Percentiles rank a stretch among this genome's conserved stretches.
These are phyloP conservation scores for Sugiyamaella marilandica DNA, from an alignment of 805 yeast species.

Conservation along the genomic window DNA sequence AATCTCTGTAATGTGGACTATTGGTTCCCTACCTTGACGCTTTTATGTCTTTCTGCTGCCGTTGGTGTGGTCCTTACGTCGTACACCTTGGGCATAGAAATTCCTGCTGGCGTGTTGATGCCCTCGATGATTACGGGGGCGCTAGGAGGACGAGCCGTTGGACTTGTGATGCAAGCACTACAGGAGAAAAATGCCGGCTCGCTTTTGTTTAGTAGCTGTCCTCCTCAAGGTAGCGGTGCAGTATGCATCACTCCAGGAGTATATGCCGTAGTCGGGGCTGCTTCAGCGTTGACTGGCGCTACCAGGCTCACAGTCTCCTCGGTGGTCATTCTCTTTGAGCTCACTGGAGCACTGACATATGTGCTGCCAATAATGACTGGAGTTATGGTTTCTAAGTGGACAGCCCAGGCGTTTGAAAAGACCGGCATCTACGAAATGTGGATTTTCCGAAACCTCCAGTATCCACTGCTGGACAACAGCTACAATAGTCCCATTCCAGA, in stretches of 20 bases:
- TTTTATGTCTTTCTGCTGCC: constrained; percentile 38
- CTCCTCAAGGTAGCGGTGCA: constrained; percentile 34
- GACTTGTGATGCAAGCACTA: constrained; percentile 58
- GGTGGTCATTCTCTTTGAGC: constrained; percentile 75
- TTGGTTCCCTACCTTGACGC: constrained; percentile 21
- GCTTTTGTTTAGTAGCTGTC: constrained; percentile 36
- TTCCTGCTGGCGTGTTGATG: constrained; percentile 96
- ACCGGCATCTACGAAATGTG: constrained; percentile 61
- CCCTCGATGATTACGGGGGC: constrained; percentile 98
- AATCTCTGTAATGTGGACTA: constrained; percentile 25
- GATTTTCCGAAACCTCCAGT: constrained; percentile 37
- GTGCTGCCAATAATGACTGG: constrained; percentile 83
- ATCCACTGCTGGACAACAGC: constrained; percentile 42
- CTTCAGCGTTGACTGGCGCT: constrained; percentile 72
- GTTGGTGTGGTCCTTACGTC: constrained; percentile 59
- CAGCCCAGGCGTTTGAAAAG: constrained; percentile 57
- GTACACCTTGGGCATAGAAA: constrained; percentile 60
- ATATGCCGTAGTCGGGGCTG: constrained; percentile 86
- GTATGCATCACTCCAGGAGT: constrained; percentile 77
- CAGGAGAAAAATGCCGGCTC: constrained; percentile 30
- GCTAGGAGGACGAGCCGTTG: constrained; percentile 83
- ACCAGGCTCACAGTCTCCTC: constrained; percentile 76
- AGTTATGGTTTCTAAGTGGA: constrained; percentile 67
- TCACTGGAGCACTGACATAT: constrained; percentile 81
- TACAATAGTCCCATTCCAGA: constrained; percentile 40